These are phyloP conservation scores for Nicotiana paniculata DNA, from an alignment of 257 asterid species.

Conservation along the genomic window DNA sequence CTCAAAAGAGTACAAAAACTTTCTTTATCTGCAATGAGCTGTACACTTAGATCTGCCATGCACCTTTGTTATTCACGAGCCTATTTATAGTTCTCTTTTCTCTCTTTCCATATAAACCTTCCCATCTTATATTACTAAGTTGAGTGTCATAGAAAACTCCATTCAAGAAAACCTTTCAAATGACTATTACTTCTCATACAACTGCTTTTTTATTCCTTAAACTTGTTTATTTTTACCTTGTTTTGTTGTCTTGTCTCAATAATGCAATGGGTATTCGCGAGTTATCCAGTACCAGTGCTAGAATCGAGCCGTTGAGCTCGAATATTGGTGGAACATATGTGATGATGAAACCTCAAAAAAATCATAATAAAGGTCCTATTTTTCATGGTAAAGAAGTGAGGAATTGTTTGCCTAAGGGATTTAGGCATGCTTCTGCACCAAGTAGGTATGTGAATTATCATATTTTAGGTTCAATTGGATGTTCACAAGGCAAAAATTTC, in stretches of 20 bases:
- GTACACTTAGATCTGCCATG: constrained; percentile 15
- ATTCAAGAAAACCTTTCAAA: neutral
- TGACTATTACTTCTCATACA: constrained; percentile 11
- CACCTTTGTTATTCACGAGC: constrained; percentile 27
- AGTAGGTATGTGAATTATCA: constrained; percentile 68
- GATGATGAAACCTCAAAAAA: constrained; percentile 32
- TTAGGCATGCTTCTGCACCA: constrained; percentile 71
- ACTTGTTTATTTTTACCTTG: constrained; percentile 21
- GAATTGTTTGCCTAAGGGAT: constrained; percentile 79
- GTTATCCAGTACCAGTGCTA: neutral
- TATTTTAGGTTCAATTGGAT: constrained; percentile 34
- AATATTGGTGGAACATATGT: neutral
- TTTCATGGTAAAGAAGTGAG: constrained; percentile 34
- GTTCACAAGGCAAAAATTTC: neutral
- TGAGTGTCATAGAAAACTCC: too few species aligned
- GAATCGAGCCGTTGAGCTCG: neutral
- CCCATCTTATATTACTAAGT: too few species aligned
- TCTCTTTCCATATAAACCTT: neutral
- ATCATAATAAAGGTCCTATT: constrained; percentile 20
- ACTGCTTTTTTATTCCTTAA: neutral
- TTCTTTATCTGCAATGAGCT: constrained; percentile 17
- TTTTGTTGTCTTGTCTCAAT: constrained; percentile 22
- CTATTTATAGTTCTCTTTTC: constrained; percentile 38
- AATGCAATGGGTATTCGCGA: constrained; percentile 21
- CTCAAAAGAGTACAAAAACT: constrained; percentile 1